Evolutionary conservation across 2,329 filamentous ascomycete species (phyloP).

Genomic region (Didymella keratinophila): DNA sequence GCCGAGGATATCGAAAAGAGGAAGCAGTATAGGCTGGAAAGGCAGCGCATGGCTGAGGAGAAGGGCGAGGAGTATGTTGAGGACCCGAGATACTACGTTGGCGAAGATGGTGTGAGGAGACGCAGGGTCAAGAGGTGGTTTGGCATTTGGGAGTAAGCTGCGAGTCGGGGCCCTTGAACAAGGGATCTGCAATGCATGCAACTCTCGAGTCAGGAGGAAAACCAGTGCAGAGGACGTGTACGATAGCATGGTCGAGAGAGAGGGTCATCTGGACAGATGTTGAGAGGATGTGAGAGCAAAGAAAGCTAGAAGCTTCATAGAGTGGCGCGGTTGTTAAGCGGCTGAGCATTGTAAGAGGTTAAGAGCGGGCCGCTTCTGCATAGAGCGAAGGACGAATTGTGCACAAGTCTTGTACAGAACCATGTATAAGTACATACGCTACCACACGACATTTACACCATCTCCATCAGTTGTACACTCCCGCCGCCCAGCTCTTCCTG

Average conservation of each 20-base stretch:
- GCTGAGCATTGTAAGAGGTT: background rate
- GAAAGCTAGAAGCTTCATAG: background rate
- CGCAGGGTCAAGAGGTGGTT: slow-evolving; percentile 80
- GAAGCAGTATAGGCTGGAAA: slow-evolving; percentile 75
- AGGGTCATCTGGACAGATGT: background rate
- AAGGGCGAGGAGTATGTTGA: slow-evolving; percentile 48
- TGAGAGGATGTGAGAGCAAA: background rate
- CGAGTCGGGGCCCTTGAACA: background rate
- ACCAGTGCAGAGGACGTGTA: slow-evolving; percentile 1
- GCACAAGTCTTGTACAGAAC: slow-evolving; percentile 17
- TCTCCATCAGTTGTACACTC: slow-evolving; percentile 30
- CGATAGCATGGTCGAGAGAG: background rate
- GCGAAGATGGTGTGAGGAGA: slow-evolving; percentile 53
- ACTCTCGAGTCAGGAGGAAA: background rate
- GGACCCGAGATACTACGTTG: slow-evolving; percentile 49
- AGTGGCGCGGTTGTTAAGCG: background rate
- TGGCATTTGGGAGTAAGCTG: slow-evolving; percentile 70
- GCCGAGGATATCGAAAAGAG: slow-evolving; percentile 90
- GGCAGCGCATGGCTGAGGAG: slow-evolving; percentile 47
- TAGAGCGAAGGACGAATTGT: background rate
- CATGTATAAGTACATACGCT: slow-evolving; percentile 17
- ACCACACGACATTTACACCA: slow-evolving; percentile 1
- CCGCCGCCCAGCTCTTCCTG: slow-evolving; percentile 36
- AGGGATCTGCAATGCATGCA: background rate
- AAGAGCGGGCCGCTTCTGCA: background rate